These are phyloP conservation scores for Mucuna pruriens DNA, from an alignment of 306 rosid species.

Conservation along the genomic window DNA sequence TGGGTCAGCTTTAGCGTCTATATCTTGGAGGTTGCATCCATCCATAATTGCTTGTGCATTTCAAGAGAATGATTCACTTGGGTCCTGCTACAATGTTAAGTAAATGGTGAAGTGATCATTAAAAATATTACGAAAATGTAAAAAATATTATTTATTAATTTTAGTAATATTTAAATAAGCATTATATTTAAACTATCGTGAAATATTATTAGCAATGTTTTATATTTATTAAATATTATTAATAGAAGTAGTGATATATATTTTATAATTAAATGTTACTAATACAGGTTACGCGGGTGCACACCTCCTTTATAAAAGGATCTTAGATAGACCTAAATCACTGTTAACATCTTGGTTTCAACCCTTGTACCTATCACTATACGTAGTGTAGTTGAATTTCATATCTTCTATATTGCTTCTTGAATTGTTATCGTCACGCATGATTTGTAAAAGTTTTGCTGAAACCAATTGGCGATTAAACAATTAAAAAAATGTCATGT, in stretches of 20 bases:
- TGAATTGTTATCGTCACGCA: not conserved
- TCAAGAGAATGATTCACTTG: not conserved
- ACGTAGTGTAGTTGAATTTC: not conserved
- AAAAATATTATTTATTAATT: too few species aligned
- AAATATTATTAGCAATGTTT: too few species aligned
- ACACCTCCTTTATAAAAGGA: not conserved
- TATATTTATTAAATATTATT: too few species aligned
- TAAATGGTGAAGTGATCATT: too few species aligned
- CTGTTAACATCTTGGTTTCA: too few species aligned
- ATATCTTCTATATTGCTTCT: slow-evolving; percentile 15
- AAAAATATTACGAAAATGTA: too few species aligned
- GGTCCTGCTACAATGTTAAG: not conserved
- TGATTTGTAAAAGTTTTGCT: not conserved
- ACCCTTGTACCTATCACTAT: too few species aligned
- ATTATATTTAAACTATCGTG: too few species aligned
- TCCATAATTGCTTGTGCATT: not conserved
- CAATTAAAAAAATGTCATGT: not conserved
- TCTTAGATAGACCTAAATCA: not conserved
- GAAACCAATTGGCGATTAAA: slow-evolving; percentile 25
- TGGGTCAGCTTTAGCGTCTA: not conserved
- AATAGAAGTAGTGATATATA: too few species aligned
- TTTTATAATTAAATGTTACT: too few species aligned
- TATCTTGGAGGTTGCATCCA: not conserved
- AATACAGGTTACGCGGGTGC: too few species aligned
- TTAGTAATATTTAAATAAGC: too few species aligned